A percentile compares a stretch with the other conserved stretches of the same genome.
Evolutionary conservation across 2,329 filamentous ascomycete genomes (phyloP).

Genomic region (Tolypocladium endophyticum): DNA sequence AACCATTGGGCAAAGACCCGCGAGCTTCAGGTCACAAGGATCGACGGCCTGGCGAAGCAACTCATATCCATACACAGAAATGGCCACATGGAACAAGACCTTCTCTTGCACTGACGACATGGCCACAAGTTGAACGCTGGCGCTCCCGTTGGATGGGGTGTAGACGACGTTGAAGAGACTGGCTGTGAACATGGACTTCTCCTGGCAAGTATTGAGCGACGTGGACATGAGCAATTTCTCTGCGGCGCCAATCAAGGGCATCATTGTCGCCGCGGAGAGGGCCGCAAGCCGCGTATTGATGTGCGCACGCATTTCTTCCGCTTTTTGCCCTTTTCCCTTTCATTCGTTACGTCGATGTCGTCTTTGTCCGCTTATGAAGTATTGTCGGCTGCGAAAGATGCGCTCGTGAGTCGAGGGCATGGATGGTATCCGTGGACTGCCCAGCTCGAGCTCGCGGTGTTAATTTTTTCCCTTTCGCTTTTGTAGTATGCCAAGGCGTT

Average conservation of each 20-base stretch:
- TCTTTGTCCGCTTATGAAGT: too few species aligned
- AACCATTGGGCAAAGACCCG: constrained; percentile 83
- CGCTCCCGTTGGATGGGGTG: constrained; percentile 62
- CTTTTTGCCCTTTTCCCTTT: background rate
- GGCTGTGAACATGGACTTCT: constrained; percentile 75
- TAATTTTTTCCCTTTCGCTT: too few species aligned
- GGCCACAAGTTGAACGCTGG: constrained; percentile 66
- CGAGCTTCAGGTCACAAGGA: constrained; percentile 61
- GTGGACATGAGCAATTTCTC: constrained; percentile 65
- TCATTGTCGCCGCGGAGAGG: constrained; percentile 31
- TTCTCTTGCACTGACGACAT: constrained; percentile 75
- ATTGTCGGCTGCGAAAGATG: background rate
- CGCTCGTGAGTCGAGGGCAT: background rate
- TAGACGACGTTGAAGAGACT: constrained; percentile 80
- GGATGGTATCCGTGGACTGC: background rate
- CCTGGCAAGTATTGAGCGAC: constrained; percentile 76
- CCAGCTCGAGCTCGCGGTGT: background rate
- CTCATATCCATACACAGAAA: constrained; percentile 74
- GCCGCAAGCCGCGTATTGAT: constrained; percentile 32
- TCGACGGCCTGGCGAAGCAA: constrained; percentile 58
- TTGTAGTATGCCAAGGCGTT: too few species aligned
- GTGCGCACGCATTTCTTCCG: constrained; percentile 32
- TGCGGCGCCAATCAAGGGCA: constrained; percentile 41
- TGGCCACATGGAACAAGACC: constrained; percentile 64
- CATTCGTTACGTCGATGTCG: background rate